Evolutionary conservation across 192 early-diverging fungal species (phyloP).

Genomic region (Gonapodya sp.): DNA sequence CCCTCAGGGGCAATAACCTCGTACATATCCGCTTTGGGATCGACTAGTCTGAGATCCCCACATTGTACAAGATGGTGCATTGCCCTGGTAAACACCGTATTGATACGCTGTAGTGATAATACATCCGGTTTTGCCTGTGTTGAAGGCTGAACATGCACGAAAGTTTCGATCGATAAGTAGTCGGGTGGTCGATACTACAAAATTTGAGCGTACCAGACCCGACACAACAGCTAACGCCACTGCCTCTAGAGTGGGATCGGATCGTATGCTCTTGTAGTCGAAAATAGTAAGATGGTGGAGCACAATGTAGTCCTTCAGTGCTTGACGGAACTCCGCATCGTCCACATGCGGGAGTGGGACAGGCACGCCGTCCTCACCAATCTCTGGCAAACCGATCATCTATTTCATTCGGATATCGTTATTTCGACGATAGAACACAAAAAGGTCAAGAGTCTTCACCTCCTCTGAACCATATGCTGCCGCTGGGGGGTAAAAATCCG

Average conservation of each 20-base stretch:
- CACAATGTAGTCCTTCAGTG: neutral
- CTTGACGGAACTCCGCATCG: neutral
- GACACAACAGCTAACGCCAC: neutral
- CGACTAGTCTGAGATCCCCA: neutral
- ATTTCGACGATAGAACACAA: no score
- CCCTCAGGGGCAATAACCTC: neutral
- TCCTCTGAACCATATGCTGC: neutral
- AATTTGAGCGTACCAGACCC: neutral
- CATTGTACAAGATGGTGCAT: neutral
- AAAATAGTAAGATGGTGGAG: neutral
- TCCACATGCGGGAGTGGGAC: neutral
- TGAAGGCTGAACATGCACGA: no score
- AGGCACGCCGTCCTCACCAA: no score
- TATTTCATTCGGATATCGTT: no score
- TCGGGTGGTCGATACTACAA: no score
- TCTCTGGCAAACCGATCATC: no score
- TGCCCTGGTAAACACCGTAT: neutral
- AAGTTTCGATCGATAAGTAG: no score
- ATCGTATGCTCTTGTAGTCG: neutral
- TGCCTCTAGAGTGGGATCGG: neutral
- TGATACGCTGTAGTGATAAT: neutral
- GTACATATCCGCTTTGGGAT: neutral
- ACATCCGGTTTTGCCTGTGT: no score
- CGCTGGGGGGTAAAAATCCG: neutral
- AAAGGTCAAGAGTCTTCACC: no score